phyloP scores from a whole-genome alignment of 257 asterid species.

The Nicotiana attenuata region DNA sequence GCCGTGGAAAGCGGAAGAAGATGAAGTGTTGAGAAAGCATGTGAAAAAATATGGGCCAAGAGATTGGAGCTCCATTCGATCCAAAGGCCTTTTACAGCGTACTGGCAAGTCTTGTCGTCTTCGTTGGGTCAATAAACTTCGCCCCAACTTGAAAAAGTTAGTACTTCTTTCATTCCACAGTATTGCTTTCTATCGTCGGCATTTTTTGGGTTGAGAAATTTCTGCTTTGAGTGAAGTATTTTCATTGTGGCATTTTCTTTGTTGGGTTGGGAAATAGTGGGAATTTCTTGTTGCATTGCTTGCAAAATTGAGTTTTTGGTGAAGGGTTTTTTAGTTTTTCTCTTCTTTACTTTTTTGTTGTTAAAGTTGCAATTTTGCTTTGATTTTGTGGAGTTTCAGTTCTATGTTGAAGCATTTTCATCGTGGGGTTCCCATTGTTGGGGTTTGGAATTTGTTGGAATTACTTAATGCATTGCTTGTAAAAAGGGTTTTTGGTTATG shows the following conservation, averaged over 20 bases:
- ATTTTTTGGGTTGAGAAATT: no score
- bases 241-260: background rate
- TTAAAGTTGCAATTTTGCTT: background rate
- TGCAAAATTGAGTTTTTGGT: background rate
- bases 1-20: conserved; percentile 91
- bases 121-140: conserved; percentile 95
- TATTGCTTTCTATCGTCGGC: background rate
- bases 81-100: conserved; percentile 89
- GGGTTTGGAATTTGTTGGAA: background rate
- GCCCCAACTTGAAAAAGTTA: conserved; percentile 75
- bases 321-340: background rate
- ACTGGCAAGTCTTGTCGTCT: conserved; percentile 97
- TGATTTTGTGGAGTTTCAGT: background rate
- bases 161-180: background rate
- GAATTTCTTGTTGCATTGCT: background rate
- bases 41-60: conserved; percentile 67
- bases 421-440: background rate
- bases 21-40: conserved; percentile 62
- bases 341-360: background rate
- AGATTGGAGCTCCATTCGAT: conserved; percentile 99
- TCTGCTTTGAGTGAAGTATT: no score
- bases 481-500: background rate
- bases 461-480: background rate
- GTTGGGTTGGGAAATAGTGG: background rate
- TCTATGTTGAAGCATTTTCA: background rate